Evolutionary conservation across 2,329 filamentous ascomycete species (phyloP).

Genomic region (Alternaria sp.): DNA sequence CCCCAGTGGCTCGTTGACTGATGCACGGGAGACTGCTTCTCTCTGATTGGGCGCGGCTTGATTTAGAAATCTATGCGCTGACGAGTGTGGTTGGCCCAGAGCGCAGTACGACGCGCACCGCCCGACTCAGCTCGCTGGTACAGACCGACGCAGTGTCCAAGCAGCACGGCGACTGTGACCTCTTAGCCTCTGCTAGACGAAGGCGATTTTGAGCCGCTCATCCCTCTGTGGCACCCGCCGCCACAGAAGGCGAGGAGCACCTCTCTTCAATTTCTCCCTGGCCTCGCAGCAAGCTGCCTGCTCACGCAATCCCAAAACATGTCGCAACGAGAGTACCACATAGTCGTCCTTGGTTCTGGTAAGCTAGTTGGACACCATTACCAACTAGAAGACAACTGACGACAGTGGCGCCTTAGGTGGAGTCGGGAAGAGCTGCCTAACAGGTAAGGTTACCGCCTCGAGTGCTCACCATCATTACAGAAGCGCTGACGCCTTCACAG

Average conservation of each 20-base stretch:
- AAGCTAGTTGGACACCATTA: slow-evolving; percentile 32
- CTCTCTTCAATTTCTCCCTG: slow-evolving; percentile 23
- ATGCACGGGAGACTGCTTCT: slow-evolving; percentile 16
- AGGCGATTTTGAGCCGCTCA: slow-evolving; percentile 40
- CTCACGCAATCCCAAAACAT: slow-evolving; percentile 35
- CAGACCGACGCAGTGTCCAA: slow-evolving; percentile 32
- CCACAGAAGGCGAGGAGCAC: slow-evolving; percentile 34
- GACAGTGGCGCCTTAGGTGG: slow-evolving; percentile 66
- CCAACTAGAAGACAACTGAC: slow-evolving; percentile 36
- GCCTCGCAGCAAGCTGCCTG: slow-evolving; percentile 20
- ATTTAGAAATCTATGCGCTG: slow-evolving; percentile 35
- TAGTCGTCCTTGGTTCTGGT: slow-evolving; percentile 55
- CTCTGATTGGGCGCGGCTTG: slow-evolving; percentile 35
- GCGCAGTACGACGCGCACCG: slow-evolving; percentile 35
- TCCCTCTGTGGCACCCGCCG: slow-evolving; percentile 44
- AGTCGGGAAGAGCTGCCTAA: slow-evolving; percentile 91
- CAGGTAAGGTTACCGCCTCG: slow-evolving; percentile 65
- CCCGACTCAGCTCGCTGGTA: slow-evolving; percentile 29
- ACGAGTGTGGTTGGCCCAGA: slow-evolving; percentile 43
- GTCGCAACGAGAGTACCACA: slow-evolving; percentile 56
- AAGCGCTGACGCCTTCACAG: slow-evolving; percentile 50
- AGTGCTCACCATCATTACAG: neutral
- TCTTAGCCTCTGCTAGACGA: slow-evolving; percentile 35
- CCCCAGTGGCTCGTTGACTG: slow-evolving; percentile 30
- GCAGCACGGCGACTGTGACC: slow-evolving; percentile 30